A percentile compares a stretch with the other conserved stretches of the same genome.
phyloP scores from a whole-genome alignment of 78 protist genomes.

The Dictyostelium brefeldianum region DNA sequence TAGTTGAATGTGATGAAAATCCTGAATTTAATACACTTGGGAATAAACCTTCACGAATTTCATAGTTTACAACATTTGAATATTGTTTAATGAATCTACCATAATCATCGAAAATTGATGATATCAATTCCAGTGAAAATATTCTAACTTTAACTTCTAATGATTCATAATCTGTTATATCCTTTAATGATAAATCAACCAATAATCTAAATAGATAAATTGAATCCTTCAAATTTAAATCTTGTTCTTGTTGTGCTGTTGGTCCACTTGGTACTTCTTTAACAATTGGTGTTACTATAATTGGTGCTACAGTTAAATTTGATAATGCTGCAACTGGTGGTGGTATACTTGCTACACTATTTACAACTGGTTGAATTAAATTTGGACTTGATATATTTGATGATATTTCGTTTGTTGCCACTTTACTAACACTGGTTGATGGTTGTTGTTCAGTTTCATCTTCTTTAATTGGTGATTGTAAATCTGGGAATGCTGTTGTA shows the following conservation, averaged over 20 bases:
- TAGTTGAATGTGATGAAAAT: slow-evolving; percentile 40
- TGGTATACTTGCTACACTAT: not conserved
- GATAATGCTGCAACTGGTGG: not conserved
- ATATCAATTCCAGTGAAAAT: slow-evolving; percentile 76
- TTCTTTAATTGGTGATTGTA: slow-evolving; percentile 8
- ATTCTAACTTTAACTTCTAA: slow-evolving; percentile 73
- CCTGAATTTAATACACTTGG: slow-evolving; percentile 66
- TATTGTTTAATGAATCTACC: slow-evolving; percentile 66
- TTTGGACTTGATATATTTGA: not conserved
- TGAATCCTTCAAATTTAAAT: slow-evolving; percentile 47
- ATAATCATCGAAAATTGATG: slow-evolving; percentile 70
- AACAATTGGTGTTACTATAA: not conserved
- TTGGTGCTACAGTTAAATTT: not conserved
- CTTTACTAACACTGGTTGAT: not conserved
- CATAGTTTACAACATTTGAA: slow-evolving; percentile 66
- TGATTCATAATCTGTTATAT: slow-evolving; percentile 68
- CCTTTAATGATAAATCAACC: slow-evolving; percentile 68
- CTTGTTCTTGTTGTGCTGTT: slow-evolving; percentile 26
- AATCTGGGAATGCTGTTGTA: not conserved
- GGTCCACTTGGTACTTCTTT: not conserved
- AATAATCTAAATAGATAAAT: slow-evolving; percentile 62
- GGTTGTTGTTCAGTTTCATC: slow-evolving; percentile 14
- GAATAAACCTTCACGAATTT: slow-evolving; percentile 74
- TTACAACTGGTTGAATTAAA: not conserved
- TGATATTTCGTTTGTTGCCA: not conserved